phyloP scores from a whole-genome alignment of 2,329 filamentous ascomycete genomes.

The Colletotrichum sp. region DNA sequence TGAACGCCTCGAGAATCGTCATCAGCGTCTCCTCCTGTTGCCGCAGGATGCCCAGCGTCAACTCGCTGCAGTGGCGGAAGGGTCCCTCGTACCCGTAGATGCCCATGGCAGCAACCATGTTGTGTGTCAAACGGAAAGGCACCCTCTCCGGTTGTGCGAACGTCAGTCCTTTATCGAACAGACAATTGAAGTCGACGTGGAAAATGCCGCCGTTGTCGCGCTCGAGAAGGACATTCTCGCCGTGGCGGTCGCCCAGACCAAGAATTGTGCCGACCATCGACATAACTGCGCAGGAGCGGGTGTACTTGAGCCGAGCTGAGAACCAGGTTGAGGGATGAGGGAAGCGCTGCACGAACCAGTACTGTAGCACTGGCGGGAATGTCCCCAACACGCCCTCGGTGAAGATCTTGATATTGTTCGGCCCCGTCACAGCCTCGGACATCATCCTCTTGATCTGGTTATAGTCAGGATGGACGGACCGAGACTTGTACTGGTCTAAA shows the following conservation, averaged over 20 bases:
- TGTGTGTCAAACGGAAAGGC: conserved; percentile 95
- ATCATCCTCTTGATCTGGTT: conserved; percentile 64
- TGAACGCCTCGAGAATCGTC: conserved; percentile 95
- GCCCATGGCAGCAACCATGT: conserved; percentile 98
- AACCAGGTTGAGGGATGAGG: conserved; percentile 95
- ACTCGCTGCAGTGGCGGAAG: conserved; percentile 88
- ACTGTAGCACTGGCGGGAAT: conserved; percentile 84
- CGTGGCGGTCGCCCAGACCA: conserved; percentile 91
- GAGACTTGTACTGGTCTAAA: conserved; percentile 76
- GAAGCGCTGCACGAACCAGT: conserved; percentile 97
- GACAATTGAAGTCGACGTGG: conserved; percentile 99
- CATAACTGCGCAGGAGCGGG: conserved; percentile 95
- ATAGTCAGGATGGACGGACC: conserved; percentile 75
- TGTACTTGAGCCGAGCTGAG: conserved; percentile 84
- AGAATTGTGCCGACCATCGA: conserved; percentile 98
- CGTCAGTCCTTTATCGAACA: conserved; percentile 96
- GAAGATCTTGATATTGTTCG: conserved; percentile 73
- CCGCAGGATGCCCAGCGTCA: conserved; percentile 82
- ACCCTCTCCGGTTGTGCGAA: conserved; percentile 95
- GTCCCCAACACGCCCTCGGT: conserved; percentile 65
- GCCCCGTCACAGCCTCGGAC: conserved; percentile 65
- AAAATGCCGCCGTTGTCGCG: conserved; percentile 93
- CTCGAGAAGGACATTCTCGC: conserved; percentile 95
- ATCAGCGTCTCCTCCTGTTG: conserved; percentile 96
- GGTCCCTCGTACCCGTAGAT: conserved; percentile 93